Conservation (phyloP, 179 eudicot species). For the Gypsophila paniculata region DNA sequence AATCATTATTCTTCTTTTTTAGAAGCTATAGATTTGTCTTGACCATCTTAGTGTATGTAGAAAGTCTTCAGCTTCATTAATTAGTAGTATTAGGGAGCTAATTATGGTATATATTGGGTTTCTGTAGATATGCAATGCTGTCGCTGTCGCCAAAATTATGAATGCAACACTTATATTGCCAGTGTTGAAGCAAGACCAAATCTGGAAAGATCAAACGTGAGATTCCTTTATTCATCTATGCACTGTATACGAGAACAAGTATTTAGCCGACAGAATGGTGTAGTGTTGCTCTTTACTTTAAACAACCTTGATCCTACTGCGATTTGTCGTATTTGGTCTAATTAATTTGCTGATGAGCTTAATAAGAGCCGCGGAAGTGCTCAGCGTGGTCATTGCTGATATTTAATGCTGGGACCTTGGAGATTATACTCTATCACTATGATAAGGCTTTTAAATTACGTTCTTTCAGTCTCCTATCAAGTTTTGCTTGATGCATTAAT, state of each 20-base stretch:
- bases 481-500: neutral
- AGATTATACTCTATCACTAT: neutral
- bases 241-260: neutral
- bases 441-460: neutral
- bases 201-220: constrained; percentile 99
- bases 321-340: constrained; percentile 1
- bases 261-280: constrained; percentile 7
- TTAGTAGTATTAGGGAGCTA: constrained; percentile 4
- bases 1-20: neutral
- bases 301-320: neutral
- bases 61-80: neutral
- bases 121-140: constrained; percentile 97
- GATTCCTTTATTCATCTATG: constrained; percentile 22
- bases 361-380: neutral
- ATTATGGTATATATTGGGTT: constrained; percentile 16
- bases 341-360: neutral
- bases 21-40: neutral
- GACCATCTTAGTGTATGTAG: neutral
- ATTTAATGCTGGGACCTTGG: neutral
- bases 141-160: constrained; percentile 92
- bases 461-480: neutral
- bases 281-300: neutral
- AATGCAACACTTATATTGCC: constrained; percentile 95
- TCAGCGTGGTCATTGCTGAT: neutral
- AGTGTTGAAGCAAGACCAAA: constrained; percentile 96